phyloP scores from a whole-genome alignment of 2,329 filamentous ascomycete species.

The Dryadomyces quercivorus region DNA sequence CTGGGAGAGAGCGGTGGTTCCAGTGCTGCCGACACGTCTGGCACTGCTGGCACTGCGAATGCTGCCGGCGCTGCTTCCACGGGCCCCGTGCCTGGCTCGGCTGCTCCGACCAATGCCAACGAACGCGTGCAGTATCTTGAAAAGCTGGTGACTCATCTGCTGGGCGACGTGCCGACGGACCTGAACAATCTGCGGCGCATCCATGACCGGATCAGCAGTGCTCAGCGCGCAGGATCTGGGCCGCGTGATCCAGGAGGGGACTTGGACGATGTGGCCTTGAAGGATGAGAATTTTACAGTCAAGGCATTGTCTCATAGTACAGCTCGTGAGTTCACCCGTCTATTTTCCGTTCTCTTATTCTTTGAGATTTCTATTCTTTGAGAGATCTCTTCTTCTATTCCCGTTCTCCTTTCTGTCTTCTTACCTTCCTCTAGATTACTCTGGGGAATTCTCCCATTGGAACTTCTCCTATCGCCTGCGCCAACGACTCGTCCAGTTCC shows the following conservation, averaged over 20 bases:
- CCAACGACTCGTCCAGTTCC: conserved; percentile 8
- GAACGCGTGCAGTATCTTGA: conserved; percentile 8
- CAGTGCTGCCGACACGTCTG: too few relatives aligned
- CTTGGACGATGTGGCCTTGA: conserved; percentile 15
- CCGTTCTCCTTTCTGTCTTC: too few relatives aligned
- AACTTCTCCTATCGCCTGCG: conserved; percentile 34
- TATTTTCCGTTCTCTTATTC: too few relatives aligned
- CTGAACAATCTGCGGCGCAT: conserved; percentile 11
- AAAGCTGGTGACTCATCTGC: conserved; percentile 9
- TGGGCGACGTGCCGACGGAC: conserved; percentile 11
- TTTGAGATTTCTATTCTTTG: too few relatives aligned
- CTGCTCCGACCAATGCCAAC: background rate
- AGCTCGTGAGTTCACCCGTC: conserved; percentile 27
- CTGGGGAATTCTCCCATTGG: conserved; percentile 40
- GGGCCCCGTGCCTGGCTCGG: too few relatives aligned
- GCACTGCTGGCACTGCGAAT: too few relatives aligned
- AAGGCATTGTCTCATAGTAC: conserved; percentile 23
- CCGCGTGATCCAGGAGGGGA: conserved; percentile 1
- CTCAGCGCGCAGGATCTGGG: background rate
- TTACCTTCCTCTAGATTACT: conserved; percentile 26
- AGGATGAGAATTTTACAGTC: conserved; percentile 17
- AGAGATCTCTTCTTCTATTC: background rate
- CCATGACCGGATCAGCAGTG: conserved; percentile 10
- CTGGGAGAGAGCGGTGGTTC: too few relatives aligned
- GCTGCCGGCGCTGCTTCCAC: too few relatives aligned